A percentile compares a stretch with the other conserved stretches of the same genome.
phyloP scores from a whole-genome alignment of 805 yeast species.

The Candida schatavii region DNA sequence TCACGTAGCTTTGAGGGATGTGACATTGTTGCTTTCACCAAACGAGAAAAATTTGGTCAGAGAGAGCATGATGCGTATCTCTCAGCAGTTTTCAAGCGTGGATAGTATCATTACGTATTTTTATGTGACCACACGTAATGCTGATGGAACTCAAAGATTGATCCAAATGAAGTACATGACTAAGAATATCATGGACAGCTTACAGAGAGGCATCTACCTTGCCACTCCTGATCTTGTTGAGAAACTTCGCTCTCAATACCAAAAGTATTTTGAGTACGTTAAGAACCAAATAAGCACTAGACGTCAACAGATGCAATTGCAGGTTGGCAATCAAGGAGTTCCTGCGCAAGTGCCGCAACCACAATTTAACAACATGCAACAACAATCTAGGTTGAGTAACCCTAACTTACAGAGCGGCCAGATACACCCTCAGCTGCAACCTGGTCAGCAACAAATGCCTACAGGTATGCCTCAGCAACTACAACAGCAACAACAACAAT shows the following conservation, averaged over 20 bases:
- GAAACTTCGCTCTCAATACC: constrained; percentile 68
- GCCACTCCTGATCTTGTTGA: constrained; percentile 73
- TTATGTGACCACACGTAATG: constrained; percentile 69
- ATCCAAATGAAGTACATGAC: constrained; percentile 79
- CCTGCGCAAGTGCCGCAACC: constrained; percentile 7
- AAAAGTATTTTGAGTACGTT: constrained; percentile 71
- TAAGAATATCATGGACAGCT: constrained; percentile 67
- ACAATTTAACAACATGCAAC: constrained; percentile 9
- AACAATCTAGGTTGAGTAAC: constrained; percentile 4
- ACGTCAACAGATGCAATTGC: constrained; percentile 33
- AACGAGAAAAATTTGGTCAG: constrained; percentile 63
- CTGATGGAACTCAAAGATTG: constrained; percentile 71
- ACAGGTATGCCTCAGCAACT: constrained; percentile 7
- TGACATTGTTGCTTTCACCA: constrained; percentile 57
- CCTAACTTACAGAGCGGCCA: constrained; percentile 5
- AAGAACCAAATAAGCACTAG: constrained; percentile 53
- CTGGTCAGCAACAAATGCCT: too few species aligned
- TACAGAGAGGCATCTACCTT: constrained; percentile 61
- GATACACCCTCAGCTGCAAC: constrained; percentile 11
- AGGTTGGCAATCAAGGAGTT: constrained; percentile 5
- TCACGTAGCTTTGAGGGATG: constrained; percentile 63
- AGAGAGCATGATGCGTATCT: constrained; percentile 49
- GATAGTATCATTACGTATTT: constrained; percentile 79
- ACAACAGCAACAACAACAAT: constrained; percentile 5
- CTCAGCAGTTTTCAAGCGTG: constrained; percentile 63